Percentiles rank a stretch among this genome's conserved stretches.
Conservation (phyloP, 441 rosid genomes). For the Cnidoscolus chayamansa region DNA sequence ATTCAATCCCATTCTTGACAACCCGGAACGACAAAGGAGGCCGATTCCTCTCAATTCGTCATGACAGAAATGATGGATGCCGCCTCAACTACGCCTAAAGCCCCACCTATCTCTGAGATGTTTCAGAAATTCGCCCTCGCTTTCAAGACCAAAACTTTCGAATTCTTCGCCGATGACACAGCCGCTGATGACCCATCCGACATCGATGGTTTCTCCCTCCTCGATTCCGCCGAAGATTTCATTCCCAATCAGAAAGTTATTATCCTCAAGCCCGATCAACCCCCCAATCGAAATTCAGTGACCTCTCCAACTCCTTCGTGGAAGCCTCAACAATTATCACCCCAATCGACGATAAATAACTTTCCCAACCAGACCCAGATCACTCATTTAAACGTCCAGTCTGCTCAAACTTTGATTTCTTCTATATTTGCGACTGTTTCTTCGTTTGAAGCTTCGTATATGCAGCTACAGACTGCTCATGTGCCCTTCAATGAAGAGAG, state of each 20-base stretch:
- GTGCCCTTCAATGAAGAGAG: slow-evolving; percentile 64
- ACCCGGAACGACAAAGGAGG: neutral
- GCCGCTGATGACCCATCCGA: slow-evolving; percentile 29
- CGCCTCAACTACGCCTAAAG: slow-evolving; percentile 33
- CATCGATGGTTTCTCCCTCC: slow-evolving; percentile 59
- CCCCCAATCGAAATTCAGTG: slow-evolving; percentile 2
- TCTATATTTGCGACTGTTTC: slow-evolving; percentile 67
- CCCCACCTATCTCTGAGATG: slow-evolving; percentile 85
- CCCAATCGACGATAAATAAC: slow-evolving; percentile 4
- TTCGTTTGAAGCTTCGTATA: slow-evolving; percentile 80
- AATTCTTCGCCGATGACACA: slow-evolving; percentile 68
- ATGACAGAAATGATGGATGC: slow-evolving; percentile 46
- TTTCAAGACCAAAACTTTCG: slow-evolving; percentile 81
- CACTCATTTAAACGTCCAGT: slow-evolving; percentile 37
- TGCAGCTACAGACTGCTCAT: slow-evolving; percentile 77
- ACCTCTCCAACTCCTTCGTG: slow-evolving; percentile 16
- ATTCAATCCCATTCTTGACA: slow-evolving; percentile 2
- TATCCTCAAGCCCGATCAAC: slow-evolving; percentile 72
- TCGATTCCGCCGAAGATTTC: slow-evolving; percentile 83
- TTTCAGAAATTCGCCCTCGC: slow-evolving; percentile 87
- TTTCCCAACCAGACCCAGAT: slow-evolving; percentile 24
- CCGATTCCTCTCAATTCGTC: neutral
- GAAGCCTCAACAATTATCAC: slow-evolving; percentile 8
- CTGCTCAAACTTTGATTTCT: slow-evolving; percentile 50
- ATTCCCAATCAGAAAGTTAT: slow-evolving; percentile 90